A percentile compares a stretch with the other conserved stretches of the same genome.
phyloP scores from a whole-genome alignment of 768 basidiomycete genomes.

The Lentinula aciculospora region DNA sequence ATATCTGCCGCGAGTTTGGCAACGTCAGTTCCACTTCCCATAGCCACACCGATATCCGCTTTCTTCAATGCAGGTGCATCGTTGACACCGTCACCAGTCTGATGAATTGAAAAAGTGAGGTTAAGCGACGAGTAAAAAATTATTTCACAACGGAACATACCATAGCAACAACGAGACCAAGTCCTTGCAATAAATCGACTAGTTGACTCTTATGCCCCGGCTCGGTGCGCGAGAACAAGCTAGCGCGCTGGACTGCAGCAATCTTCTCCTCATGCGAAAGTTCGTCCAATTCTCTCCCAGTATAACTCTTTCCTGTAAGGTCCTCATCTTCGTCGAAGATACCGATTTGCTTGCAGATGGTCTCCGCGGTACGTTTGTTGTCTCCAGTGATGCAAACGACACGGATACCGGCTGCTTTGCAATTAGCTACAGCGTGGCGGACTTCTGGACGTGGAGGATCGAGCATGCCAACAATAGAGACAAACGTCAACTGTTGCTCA shows the following conservation, averaged over 20 bases:
- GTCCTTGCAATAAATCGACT: constrained; percentile 87
- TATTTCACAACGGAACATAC: constrained; percentile 27
- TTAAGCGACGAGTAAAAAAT: background rate
- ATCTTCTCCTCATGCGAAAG: constrained; percentile 79
- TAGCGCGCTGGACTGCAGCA: constrained; percentile 79
- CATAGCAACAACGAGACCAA: constrained; percentile 96
- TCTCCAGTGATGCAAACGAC: constrained; percentile 98
- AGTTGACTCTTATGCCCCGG: constrained; percentile 93
- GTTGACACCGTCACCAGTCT: constrained; percentile 98
- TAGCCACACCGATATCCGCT: constrained; percentile 97
- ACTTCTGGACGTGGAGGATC: constrained; percentile 98
- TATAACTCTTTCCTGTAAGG: constrained; percentile 92
- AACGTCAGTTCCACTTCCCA: constrained; percentile 99
- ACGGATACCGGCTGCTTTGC: constrained; percentile 88
- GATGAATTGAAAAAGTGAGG: background rate
- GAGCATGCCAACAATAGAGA: constrained; percentile 95
- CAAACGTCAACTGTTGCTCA: constrained; percentile 89
- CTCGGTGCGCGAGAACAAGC: constrained; percentile 90
- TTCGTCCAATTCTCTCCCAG: constrained; percentile 85
- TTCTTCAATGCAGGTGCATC: constrained; percentile 96
- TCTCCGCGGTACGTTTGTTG: constrained; percentile 96
- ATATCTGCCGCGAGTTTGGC: constrained; percentile 98
- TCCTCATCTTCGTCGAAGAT: constrained; percentile 87
- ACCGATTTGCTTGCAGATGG: constrained; percentile 94
- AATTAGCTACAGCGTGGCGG: constrained; percentile 78